Conservation (phyloP, 768 basidiomycete species). For the Cyclocybe aegerita region DNA sequence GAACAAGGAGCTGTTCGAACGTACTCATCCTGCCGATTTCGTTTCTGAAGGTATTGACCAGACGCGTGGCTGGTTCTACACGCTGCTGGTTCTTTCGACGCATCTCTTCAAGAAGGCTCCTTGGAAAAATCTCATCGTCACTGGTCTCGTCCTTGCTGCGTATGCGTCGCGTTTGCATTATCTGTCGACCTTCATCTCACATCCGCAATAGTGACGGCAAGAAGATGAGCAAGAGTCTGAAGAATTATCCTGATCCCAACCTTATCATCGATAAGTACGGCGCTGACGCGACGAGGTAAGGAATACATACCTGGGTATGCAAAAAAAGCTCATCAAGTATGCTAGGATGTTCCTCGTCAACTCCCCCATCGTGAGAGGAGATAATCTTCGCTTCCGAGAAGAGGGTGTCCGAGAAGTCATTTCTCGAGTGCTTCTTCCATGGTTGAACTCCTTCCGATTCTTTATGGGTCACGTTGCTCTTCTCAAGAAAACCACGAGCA, state of each 20-base stretch:
- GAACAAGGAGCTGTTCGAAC: slow-evolving; percentile 86
- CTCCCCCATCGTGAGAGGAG: slow-evolving; percentile 96
- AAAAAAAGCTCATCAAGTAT: neutral
- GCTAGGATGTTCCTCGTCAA: slow-evolving; percentile 96
- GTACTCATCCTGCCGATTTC: slow-evolving; percentile 91
- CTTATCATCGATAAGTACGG: slow-evolving; percentile 88
- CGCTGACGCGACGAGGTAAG: slow-evolving; percentile 89
- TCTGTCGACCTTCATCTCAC: neutral
- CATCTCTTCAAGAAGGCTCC: slow-evolving; percentile 92
- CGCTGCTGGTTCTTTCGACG: slow-evolving; percentile 91
- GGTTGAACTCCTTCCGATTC: slow-evolving; percentile 99
- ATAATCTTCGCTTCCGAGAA: slow-evolving; percentile 97
- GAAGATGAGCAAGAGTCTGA: slow-evolving; percentile 98
- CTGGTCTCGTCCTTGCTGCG: slow-evolving; percentile 94
- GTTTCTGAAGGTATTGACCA: slow-evolving; percentile 99
- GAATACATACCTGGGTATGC: neutral
- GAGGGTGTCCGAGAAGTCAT: slow-evolving; percentile 97
- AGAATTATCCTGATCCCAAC: slow-evolving; percentile 96
- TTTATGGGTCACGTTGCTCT: slow-evolving; percentile 94
- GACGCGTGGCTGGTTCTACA: slow-evolving; percentile 99
- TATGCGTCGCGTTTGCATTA: slow-evolving; percentile 36
- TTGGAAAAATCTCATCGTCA: slow-evolving; percentile 98
- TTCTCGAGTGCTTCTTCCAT: slow-evolving; percentile 93
- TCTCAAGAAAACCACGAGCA: slow-evolving; percentile 74
- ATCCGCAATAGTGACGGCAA: slow-evolving; percentile 76